Conservation (phyloP, 2,329 filamentous ascomycete species). For the Cercospora berteroae region DNA sequence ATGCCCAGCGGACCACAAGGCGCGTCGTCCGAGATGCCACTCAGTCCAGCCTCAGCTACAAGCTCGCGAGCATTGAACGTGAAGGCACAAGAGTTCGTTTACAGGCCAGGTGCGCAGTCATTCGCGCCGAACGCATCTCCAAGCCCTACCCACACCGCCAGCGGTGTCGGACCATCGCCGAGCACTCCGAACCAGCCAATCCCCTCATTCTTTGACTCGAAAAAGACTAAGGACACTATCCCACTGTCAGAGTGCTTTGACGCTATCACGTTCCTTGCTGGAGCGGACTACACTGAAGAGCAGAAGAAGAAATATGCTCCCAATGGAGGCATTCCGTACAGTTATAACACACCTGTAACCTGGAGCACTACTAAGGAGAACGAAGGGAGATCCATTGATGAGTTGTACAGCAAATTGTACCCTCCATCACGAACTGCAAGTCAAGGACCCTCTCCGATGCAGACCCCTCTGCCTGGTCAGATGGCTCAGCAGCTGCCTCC, state of each 20-base stretch:
- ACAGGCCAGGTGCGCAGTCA: constrained; percentile 73
- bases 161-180: constrained; percentile 26
- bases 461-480: constrained; percentile 60
- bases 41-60: constrained; percentile 55
- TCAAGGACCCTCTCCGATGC: constrained; percentile 61
- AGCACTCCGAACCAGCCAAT: constrained; percentile 18
- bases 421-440: constrained; percentile 62
- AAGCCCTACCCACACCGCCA: constrained; percentile 49
- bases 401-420: constrained; percentile 79
- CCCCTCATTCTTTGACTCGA: constrained; percentile 31
- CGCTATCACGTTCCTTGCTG: constrained; percentile 63
- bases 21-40: constrained; percentile 27
- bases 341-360: constrained; percentile 79
- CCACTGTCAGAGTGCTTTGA: constrained; percentile 53
- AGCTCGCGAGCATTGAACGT: constrained; percentile 54
- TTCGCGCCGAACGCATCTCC: constrained; percentile 84
- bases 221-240: constrained; percentile 62
- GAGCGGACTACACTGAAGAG: constrained; percentile 54
- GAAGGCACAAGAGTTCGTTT: constrained; percentile 73
- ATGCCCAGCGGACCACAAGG: constrained; percentile 53
- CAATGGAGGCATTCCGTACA: constrained; percentile 79
- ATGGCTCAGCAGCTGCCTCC: constrained; percentile 77
- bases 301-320: constrained; percentile 62
- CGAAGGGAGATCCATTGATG: constrained; percentile 72
- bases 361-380: constrained; percentile 74